Percentiles rank a stretch among this genome's conserved stretches.
Evolutionary conservation across 2,329 filamentous ascomycete species (phyloP).

Genomic region (Sclerotinia sclerotiorum): DNA sequence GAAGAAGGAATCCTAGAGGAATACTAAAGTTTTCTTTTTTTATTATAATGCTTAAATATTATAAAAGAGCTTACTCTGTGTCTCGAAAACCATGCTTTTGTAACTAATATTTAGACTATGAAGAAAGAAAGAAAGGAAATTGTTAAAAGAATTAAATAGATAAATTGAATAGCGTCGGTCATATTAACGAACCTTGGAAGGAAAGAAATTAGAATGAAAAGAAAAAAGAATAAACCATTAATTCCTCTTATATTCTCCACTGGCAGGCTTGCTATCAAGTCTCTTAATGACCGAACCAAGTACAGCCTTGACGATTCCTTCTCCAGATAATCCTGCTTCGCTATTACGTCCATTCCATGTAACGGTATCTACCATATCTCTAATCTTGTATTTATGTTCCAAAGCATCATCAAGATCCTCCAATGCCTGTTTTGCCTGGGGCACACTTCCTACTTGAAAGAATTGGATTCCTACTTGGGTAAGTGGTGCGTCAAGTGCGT

Average conservation of each 20-base stretch:
- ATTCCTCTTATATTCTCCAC: constrained; percentile 27
- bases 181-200: neutral
- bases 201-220: neutral
- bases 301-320: constrained; percentile 78
- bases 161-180: neutral
- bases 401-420: constrained; percentile 74
- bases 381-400: constrained; percentile 53
- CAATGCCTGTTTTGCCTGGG: constrained; percentile 62
- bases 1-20: neutral
- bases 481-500: constrained; percentile 65
- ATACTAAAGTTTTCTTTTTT: neutral
- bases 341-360: constrained; percentile 58
- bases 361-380: constrained; percentile 92
- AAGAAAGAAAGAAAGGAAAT: neutral
- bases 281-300: constrained; percentile 72
- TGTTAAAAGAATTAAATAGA: neutral
- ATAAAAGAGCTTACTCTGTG: neutral
- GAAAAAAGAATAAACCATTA: neutral
- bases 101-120: neutral
- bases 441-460: constrained; percentile 85
- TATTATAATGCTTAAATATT: neutral
- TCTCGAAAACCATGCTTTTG: neutral
- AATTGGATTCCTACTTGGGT: constrained; percentile 93
- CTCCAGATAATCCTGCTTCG: constrained; percentile 55
- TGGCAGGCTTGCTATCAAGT: constrained; percentile 53